Conservation (phyloP, 106 monocot genomes). For the Dendrobium nobile region DNA sequence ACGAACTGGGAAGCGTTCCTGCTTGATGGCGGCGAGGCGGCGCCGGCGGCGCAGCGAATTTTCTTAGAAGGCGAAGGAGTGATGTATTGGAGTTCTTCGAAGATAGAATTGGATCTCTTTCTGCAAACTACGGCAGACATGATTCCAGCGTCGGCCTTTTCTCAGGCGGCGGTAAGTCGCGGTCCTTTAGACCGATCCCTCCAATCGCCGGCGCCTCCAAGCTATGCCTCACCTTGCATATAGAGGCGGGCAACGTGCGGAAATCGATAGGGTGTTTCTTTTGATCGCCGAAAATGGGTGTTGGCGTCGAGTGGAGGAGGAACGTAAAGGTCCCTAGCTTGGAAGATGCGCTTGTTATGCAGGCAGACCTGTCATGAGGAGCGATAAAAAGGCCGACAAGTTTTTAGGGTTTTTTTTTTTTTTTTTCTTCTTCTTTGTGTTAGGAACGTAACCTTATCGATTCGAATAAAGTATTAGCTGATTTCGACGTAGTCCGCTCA, state of each 20-base stretch:
- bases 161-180: background rate
- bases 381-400: no score
- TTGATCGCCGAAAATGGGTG: background rate
- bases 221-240: background rate
- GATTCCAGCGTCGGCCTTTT: background rate
- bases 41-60: conserved; percentile 4
- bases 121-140: conserved; percentile 8
- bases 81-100: conserved; percentile 4
- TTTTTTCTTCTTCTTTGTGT: no score
- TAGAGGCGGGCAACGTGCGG: background rate
- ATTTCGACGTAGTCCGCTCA: no score
- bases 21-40: background rate
- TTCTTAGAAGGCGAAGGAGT: conserved; percentile 1
- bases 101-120: conserved; percentile 8
- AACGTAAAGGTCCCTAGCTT: background rate
- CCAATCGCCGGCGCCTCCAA: background rate
- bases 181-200: background rate
- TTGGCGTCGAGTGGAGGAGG: background rate
- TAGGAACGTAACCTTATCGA: no score
- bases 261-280: background rate
- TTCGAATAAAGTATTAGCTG: no score
- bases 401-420: no score
- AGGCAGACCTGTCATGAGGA: no score
- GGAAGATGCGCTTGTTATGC: no score
- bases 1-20: background rate